These are phyloP conservation scores for Brachypodium distachyon DNA, from an alignment of 202 grass and related monocot species.

Conservation along the genomic window DNA sequence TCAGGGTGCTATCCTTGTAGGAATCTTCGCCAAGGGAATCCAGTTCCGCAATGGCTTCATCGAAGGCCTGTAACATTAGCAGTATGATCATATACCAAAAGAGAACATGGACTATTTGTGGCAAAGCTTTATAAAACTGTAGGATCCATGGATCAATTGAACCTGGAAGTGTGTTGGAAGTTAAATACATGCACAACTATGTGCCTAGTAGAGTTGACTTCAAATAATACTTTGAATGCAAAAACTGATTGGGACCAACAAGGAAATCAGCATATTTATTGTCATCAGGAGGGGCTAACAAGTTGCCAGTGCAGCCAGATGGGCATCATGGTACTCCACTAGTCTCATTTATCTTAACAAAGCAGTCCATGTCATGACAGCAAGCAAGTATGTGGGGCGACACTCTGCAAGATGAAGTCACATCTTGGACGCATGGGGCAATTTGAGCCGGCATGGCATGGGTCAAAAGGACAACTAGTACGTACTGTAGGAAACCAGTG, in stretches of 20 bases:
- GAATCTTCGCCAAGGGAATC: constrained; percentile 78
- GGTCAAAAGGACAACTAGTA: not conserved
- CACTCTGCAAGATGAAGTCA: constrained; percentile 1
- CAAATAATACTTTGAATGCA: not conserved
- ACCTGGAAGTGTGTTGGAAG: not conserved
- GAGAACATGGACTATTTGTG: not conserved
- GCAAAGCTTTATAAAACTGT: not conserved
- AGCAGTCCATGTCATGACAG: constrained; percentile 15
- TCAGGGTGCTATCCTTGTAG: constrained; percentile 84
- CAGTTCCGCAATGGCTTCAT: constrained; percentile 64
- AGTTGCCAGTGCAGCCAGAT: not conserved
- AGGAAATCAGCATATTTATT: not conserved
- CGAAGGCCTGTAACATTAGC: constrained; percentile 40
- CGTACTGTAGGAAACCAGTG: not conserved
- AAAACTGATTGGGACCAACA: not conserved
- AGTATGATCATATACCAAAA: not conserved
- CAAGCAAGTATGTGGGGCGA: constrained; percentile 16
- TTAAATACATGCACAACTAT: not conserved
- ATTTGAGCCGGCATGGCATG: constrained; percentile 12
- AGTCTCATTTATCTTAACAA: not conserved
- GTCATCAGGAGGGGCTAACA: not conserved
- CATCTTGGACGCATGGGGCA: constrained; percentile 25
- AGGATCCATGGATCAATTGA: not conserved
- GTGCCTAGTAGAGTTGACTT: not conserved
- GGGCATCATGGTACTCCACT: not conserved